Evolutionary conservation across 768 basidiomycete species (phyloP), one percentile per base, ranked within the genome.

Genomic region (Boletus sp.): DNA sequence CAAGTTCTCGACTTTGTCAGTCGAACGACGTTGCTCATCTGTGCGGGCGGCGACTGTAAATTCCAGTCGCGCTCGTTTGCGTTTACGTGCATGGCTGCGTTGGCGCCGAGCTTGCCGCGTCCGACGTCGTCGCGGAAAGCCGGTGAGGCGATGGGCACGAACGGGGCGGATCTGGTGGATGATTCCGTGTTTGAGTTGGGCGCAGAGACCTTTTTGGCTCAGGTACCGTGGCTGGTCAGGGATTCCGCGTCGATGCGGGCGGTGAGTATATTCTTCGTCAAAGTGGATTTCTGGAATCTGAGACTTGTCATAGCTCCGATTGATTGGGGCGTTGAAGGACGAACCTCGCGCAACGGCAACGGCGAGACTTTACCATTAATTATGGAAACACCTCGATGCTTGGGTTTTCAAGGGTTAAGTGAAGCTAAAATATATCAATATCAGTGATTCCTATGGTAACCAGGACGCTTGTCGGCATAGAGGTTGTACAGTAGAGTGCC

Each of bases 41-140:
- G 59, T 40, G 49, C 55, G 4, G 56, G 49, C 0, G 60, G 64
- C 2, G 54, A 49, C 17, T 65, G 63, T 24, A 40, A 28, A 32
- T 65, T 41, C 24, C 52, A 62, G 30, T 61, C 60, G 3, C 59
- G 44, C 14, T 51, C 55, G 28, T 65, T 65, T n/a, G 51, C 49
- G 7, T 65, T 65, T 6, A 61, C 44, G 4, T 61, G 52, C 15
- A 10, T 64, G 46, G 42, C 18, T 3, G 56, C 63, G 3, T 35
- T 64, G 46, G n/a, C 60, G 2, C 51, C 57, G 4, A 37, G 7
- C 0, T 12, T 65, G 5, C 64, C 57, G 10, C 57, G 52, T 32
- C 18, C 37, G 14, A 59, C 17, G 15, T 7, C 24, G n/a, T 30
- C 15, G 30, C 36, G 51, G 5, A 14, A 40, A 2, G 1, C 4